phyloP scores from a whole-genome alignment of 441 rosid genomes.

The Populus hybrid region DNA sequence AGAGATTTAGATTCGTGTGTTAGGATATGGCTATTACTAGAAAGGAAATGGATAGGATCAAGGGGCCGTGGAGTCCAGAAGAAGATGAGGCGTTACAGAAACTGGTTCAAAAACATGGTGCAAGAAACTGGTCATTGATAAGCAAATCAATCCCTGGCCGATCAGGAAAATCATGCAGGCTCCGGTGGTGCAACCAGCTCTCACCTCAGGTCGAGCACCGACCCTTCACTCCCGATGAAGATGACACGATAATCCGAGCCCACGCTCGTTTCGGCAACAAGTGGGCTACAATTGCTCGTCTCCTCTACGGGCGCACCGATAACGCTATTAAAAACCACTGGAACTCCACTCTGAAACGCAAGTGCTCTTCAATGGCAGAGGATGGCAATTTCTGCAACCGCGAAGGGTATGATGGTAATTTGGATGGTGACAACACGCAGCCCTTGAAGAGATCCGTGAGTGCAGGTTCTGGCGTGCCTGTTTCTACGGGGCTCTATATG shows the following conservation, averaged over 20 bases:
- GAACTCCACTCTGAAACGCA: slow-evolving; percentile 74
- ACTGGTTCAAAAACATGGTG: slow-evolving; percentile 58
- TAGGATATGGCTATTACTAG: slow-evolving; percentile 35
- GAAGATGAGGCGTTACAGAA: slow-evolving; percentile 65
- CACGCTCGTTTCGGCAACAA: slow-evolving; percentile 67
- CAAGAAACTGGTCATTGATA: slow-evolving; percentile 73
- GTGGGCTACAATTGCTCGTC: slow-evolving; percentile 81
- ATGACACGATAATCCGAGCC: slow-evolving; percentile 57
- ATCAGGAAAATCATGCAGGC: slow-evolving; percentile 72
- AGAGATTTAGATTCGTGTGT: no score
- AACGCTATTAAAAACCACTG: slow-evolving; percentile 83
- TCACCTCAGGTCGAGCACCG: slow-evolving; percentile 78
- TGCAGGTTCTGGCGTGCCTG: slow-evolving; percentile 44
- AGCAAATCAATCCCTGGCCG: slow-evolving; percentile 74
- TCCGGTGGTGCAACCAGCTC: slow-evolving; percentile 85
- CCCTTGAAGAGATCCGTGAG: slow-evolving; percentile 66
- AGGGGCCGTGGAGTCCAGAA: slow-evolving; percentile 82
- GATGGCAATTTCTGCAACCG: slow-evolving; percentile 17
- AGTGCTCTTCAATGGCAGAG: slow-evolving; percentile 38
- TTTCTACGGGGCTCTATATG: slow-evolving; percentile 45
- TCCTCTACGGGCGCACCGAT: slow-evolving; percentile 73
- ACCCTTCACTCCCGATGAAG: slow-evolving; percentile 61
- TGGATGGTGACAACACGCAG: slow-evolving; percentile 17
- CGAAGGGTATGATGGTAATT: slow-evolving; percentile 30
- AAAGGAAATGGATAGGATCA: slow-evolving; percentile 61